Percentiles rank a stretch among this genome's conserved stretches.
Evolutionary conservation across 495 filamentous ascomycete species (phyloP).

Genomic region (Cercophora scortea): DNA sequence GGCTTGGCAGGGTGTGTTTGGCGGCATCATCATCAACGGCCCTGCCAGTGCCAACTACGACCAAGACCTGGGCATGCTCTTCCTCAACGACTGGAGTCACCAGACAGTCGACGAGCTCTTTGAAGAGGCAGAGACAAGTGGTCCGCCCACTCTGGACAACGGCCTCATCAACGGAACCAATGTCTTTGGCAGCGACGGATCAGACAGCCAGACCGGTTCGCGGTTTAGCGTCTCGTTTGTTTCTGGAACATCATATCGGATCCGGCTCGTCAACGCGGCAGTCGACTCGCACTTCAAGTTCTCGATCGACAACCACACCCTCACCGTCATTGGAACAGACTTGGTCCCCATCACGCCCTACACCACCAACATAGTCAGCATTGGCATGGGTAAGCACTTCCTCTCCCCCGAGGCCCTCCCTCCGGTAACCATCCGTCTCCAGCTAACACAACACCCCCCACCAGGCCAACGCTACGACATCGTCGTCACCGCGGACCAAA

Average conservation of each 20-base stretch:
- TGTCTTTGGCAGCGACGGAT: constrained; percentile 17
- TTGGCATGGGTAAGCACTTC: constrained; percentile 40
- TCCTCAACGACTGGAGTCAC: constrained; percentile 23
- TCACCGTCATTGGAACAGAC: constrained; percentile 33
- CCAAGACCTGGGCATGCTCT: constrained; percentile 19
- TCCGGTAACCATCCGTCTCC: too few species aligned
- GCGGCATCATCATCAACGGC: constrained; percentile 35
- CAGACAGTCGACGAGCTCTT: background rate
- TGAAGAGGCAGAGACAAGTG: background rate
- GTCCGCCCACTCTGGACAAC: constrained; percentile 22
- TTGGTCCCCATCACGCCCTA: constrained; percentile 38
- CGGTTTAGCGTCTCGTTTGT: constrained; percentile 25
- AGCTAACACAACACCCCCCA: too few species aligned
- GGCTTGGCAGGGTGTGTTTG: constrained; percentile 35
- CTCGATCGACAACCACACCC: constrained; percentile 3
- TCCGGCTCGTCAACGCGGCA: constrained; percentile 44
- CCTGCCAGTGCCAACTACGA: constrained; percentile 31
- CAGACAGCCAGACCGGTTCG: constrained; percentile 8
- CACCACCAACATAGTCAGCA: constrained; percentile 26
- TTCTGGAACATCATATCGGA: constrained; percentile 30
- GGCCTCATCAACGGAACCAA: constrained; percentile 28
- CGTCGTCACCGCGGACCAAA: constrained; percentile 51
- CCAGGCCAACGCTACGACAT: constrained; percentile 51
- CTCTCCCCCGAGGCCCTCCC: too few species aligned
- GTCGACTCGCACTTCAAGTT: constrained; percentile 20